Percentiles rank a stretch among this genome's conserved stretches.
Conservation (phyloP, 2,329 filamentous ascomycete genomes). For the Penicillium occitanis region DNA sequence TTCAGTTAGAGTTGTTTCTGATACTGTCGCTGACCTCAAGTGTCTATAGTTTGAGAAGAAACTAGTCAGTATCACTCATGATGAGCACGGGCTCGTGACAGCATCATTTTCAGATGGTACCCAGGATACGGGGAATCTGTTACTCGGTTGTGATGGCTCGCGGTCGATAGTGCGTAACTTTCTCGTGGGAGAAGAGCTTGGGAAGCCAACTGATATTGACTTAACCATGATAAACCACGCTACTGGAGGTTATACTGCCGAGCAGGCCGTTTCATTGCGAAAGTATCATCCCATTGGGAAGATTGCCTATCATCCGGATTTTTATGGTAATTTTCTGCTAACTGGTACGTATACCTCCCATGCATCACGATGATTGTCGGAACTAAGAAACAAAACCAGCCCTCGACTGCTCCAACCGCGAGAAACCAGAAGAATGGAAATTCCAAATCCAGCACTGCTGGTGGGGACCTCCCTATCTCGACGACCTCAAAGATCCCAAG, state of each 20-base stretch:
- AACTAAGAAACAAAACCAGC: not conserved
- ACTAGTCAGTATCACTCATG: not conserved
- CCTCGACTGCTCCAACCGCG: slow-evolving; percentile 13
- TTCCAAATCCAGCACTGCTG: slow-evolving; percentile 16
- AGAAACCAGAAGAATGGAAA: slow-evolving; percentile 15
- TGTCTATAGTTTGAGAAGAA: slow-evolving; percentile 8
- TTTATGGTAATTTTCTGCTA: slow-evolving; percentile 14
- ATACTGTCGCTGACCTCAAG: not conserved
- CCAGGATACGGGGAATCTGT: not conserved
- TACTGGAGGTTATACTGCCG: not conserved
- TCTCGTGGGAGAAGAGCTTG: slow-evolving; percentile 15
- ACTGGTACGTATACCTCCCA: not conserved
- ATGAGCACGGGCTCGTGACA: not conserved
- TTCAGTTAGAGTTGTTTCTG: not conserved
- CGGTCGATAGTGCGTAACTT: slow-evolving; percentile 13
- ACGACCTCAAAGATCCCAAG: slow-evolving; percentile 9
- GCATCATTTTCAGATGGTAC: slow-evolving; percentile 10
- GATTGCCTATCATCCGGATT: slow-evolving; percentile 15
- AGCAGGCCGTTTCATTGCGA: slow-evolving; percentile 4
- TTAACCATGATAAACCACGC: slow-evolving; percentile 17
- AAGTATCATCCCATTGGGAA: slow-evolving; percentile 18
- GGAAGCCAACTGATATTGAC: slow-evolving; percentile 8
- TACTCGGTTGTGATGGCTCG: slow-evolving; percentile 15
- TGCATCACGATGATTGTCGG: not conserved
- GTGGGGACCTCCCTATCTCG: slow-evolving; percentile 15